Evolutionary conservation across 768 basidiomycete genomes (phyloP), one percentile per base, ranked within the genome.

Genomic region (Hypsizygus marmoreus): DNA sequence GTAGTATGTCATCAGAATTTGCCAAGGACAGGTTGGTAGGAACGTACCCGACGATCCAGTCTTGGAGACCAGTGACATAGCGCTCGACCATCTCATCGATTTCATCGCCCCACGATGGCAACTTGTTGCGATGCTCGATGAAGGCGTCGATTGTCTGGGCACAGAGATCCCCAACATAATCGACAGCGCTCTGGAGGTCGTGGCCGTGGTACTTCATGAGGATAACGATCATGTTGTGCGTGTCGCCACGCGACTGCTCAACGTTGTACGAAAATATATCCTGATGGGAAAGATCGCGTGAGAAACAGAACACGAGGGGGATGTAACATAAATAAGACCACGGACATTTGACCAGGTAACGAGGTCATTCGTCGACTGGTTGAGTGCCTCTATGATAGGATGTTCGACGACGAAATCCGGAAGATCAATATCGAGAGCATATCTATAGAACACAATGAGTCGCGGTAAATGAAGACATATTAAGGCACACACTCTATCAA

Each of bases 311-410:
- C n/a, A n/a, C n/a, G n/a, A n/a, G n/a, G n/a, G n/a, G n/a, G n/a
- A 33, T 34, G 35, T 33, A 39, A 58, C 80, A 57, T 63, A 88
- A n/a, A n/a, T n/a, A n/a, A n/a, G n/a, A n/a, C n/a, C n/a, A n/a
- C n/a, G n/a, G n/a, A n/a, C 88, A 58, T 91, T 91, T 14, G 87
- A 87, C 86, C 86, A 88, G n/a, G 86, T 81, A 43, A 90, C 84
- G 43, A 90, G 71, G 54, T 90, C 88, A 47, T 90, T 90, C 14
- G 88, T 74, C 14, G 79, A 75, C 57, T 88, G 79, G 39, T 80
- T 81, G 43, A 91, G 73, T 42, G 75, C 74, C 43, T 62, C 65
- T 17, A 91, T 75, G 42, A 79, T 58, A 2, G 83, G 84, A 59
- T 89, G 76, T 11, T 83, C 77, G 60, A 80, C 79, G 25, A 89